phyloP scores from a whole-genome alignment of 73 alveolate species.

The Stentor coeruleus region DNA sequence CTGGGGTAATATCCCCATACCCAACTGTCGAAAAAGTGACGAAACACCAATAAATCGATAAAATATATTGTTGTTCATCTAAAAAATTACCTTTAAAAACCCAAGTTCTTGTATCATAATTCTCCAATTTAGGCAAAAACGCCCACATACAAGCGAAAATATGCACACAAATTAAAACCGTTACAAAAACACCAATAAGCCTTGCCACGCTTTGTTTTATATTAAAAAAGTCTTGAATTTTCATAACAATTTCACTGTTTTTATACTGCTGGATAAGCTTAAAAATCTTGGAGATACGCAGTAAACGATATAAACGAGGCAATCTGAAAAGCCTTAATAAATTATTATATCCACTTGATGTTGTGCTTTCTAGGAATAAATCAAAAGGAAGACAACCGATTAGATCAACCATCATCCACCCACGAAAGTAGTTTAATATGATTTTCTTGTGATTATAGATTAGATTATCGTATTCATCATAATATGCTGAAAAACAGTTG shows the following conservation, averaged over 20 bases:
- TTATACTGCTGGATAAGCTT: slow-evolving; percentile 63
- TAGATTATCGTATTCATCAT: neutral
- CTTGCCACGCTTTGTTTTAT: slow-evolving; percentile 63
- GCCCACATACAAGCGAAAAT: slow-evolving; percentile 69
- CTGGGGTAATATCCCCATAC: slow-evolving; percentile 73
- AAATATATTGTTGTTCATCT: slow-evolving; percentile 41
- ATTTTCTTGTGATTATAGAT: neutral
- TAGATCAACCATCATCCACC: neutral
- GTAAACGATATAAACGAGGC: neutral
- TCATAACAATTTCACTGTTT: slow-evolving; percentile 39
- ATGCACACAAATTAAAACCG: slow-evolving; percentile 55
- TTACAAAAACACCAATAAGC: slow-evolving; percentile 49
- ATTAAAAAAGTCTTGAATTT: neutral
- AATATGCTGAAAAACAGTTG: neutral
- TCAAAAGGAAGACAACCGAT: neutral
- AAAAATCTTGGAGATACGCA: slow-evolving; percentile 30
- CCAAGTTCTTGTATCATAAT: slow-evolving; percentile 54
- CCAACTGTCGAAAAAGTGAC: slow-evolving; percentile 79
- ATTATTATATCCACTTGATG: slow-evolving; percentile 19
- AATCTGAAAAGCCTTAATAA: neutral
- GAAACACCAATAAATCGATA: slow-evolving; percentile 67
- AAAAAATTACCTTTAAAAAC: slow-evolving; percentile 36
- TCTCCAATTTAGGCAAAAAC: slow-evolving; percentile 37
- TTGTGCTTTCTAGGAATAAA: neutral
- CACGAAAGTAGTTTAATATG: neutral